Percentiles rank a stretch among this genome's conserved stretches.
Conservation (phyloP, 2,329 filamentous ascomycete genomes). For the Lachnellula suecica region DNA sequence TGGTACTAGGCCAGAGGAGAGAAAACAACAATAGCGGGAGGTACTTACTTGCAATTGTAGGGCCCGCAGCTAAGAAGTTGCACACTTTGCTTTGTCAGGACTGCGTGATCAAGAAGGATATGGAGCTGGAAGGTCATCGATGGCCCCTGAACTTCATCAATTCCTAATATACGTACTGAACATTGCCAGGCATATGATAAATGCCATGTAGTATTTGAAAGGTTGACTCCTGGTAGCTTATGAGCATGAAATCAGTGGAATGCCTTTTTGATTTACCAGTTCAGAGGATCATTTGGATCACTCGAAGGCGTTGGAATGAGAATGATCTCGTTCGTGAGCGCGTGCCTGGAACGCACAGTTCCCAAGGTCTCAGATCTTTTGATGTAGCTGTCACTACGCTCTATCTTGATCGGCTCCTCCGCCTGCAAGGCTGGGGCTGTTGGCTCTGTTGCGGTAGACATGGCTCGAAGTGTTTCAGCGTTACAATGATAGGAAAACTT, state of each 20-base stretch:
- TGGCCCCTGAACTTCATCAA: too few species aligned
- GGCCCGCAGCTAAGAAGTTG: constrained; percentile 26
- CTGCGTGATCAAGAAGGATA: too few species aligned
- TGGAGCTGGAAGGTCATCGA: too few species aligned
- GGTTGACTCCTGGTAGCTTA: background rate
- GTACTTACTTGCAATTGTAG: constrained; percentile 16
- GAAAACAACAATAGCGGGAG: background rate
- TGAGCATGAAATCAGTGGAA: background rate
- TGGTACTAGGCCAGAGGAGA: background rate
- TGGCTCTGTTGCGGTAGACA: background rate
- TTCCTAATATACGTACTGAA: too few species aligned
- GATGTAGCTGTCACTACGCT: constrained; percentile 9
- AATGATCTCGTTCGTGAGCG: constrained; percentile 28
- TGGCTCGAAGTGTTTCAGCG: background rate
- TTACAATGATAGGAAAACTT: background rate
- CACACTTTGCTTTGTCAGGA: too few species aligned
- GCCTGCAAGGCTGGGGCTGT: background rate
- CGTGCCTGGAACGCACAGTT: constrained; percentile 18
- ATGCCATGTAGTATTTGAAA: constrained; percentile 9
- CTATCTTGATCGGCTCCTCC: background rate
- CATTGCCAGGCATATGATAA: constrained; percentile 13
- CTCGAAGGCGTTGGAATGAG: constrained; percentile 32
- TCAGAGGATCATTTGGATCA: constrained; percentile 38
- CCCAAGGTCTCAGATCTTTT: constrained; percentile 16
- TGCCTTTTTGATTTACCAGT: constrained; percentile 25